Evolutionary conservation across 345 rosid species (phyloP).

Genomic region (Anastatica hierochuntica): DNA sequence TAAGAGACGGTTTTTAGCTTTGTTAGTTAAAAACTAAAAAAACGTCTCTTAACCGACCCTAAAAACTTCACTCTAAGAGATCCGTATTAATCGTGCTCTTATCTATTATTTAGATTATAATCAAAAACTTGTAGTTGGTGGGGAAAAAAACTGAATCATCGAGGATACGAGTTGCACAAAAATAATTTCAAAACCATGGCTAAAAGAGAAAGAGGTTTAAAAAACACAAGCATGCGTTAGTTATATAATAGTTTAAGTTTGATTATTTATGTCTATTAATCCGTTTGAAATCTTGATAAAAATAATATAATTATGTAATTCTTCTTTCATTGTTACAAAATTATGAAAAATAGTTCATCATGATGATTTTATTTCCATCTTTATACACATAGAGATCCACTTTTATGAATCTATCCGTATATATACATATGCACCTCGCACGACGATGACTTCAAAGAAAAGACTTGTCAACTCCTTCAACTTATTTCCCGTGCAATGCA

Average conservation of each 20-base stretch:
- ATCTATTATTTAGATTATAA: no score
- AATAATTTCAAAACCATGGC: no score
- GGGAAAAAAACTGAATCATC: constrained; percentile 3
- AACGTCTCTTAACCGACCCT: no score
- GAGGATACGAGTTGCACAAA: not conserved
- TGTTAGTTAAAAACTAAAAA: no score
- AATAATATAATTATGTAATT: not conserved
- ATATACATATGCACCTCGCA: not conserved
- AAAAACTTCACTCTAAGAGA: no score
- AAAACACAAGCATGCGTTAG: no score
- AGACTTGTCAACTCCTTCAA: constrained; percentile 23
- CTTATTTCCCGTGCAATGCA: constrained; percentile 23
- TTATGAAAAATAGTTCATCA: not conserved
- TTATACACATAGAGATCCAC: not conserved
- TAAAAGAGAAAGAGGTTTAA: no score
- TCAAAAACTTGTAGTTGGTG: constrained; percentile 14
- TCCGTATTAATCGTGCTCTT: no score
- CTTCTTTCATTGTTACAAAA: not conserved
- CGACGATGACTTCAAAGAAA: constrained; percentile 4
- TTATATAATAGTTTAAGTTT: no score
- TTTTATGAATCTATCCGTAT: not conserved
- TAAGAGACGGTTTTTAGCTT: no score
- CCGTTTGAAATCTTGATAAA: no score
- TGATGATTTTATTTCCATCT: not conserved
- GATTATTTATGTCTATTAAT: not conserved